Evolutionary conservation across 1,284 basidiomycete genomes (phyloP).

Genomic region (Apiotrichum akiyoshidainum): DNA sequence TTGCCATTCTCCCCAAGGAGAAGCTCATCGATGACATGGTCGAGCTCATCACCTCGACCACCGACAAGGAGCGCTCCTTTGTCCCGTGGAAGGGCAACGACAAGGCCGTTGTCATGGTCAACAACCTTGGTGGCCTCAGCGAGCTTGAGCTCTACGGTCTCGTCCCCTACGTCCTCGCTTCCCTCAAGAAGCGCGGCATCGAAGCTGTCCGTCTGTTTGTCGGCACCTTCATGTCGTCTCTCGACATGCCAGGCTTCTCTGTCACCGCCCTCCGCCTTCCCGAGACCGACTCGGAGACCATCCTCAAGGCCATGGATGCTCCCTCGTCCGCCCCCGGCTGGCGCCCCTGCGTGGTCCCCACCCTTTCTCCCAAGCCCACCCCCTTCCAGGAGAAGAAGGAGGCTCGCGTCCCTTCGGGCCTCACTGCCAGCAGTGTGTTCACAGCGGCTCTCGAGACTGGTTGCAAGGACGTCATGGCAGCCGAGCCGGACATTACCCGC

Average conservation of each 20-base stretch:
- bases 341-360: conserved; percentile 41
- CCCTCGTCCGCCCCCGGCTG: conserved; percentile 73
- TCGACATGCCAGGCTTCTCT: conserved; percentile 94
- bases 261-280: conserved; percentile 81
- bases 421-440: conserved; percentile 24
- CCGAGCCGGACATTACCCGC: conserved; percentile 81
- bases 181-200: conserved; percentile 60
- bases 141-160: conserved; percentile 79
- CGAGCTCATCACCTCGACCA: conserved; percentile 66
- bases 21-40: conserved; percentile 71
- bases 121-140: conserved; percentile 68
- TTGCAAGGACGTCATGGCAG: conserved; percentile 66
- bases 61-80: conserved; percentile 79
- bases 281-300: conserved; percentile 51
- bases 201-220: conserved; percentile 63
- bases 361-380: conserved; percentile 11
- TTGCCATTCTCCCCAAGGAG: conserved; percentile 60
- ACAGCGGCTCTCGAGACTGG: conserved; percentile 58
- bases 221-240: conserved; percentile 85
- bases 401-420: conserved; percentile 3
- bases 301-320: conserved; percentile 76
- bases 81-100: conserved; percentile 67
- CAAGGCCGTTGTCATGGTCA: conserved; percentile 57
- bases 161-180: conserved; percentile 43
- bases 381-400: conserved; percentile 2